phyloP scores from a whole-genome alignment of 176 grass and related monocot genomes.

The Themeda triandra region DNA sequence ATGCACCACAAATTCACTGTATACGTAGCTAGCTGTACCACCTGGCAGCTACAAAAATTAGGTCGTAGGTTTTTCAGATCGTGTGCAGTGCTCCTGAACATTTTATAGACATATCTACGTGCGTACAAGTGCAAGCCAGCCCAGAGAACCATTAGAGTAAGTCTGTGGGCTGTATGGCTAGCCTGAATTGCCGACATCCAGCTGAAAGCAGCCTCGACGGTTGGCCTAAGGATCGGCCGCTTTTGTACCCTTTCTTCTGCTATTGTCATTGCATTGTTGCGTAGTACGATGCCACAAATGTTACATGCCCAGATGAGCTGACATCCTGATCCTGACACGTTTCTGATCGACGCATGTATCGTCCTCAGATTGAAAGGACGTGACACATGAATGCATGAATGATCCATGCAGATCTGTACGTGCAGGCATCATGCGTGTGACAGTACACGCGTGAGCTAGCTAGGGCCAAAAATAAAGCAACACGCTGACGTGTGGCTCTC shows the following conservation, averaged over 20 bases:
- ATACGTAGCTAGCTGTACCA: not conserved
- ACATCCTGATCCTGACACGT: not conserved
- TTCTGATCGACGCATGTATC: not conserved
- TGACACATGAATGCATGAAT: slow-evolving; percentile 1
- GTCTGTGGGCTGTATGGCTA: too few species aligned
- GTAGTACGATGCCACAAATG: slow-evolving; percentile 4
- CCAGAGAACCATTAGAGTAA: not conserved
- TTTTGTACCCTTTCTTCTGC: slow-evolving; percentile 35
- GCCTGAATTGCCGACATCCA: slow-evolving; percentile 2
- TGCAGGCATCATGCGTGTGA: not conserved
- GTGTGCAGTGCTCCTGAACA: not conserved
- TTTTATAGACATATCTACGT: not conserved
- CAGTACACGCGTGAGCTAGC: not conserved
- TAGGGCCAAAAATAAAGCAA: not conserved
- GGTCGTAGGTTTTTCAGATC: slow-evolving; percentile 23
- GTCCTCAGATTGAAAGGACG: slow-evolving; percentile 20
- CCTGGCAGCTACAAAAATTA: slow-evolving; percentile 3
- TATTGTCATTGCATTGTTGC: not conserved
- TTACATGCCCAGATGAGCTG: not conserved
- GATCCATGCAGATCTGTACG: not conserved
- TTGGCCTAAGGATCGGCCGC: slow-evolving; percentile 42
- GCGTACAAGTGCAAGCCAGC: not conserved
- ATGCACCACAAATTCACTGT: not conserved
- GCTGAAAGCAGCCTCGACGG: slow-evolving; percentile 22
- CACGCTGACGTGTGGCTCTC: not conserved